A percentile compares a stretch with the other conserved stretches of the same genome.
These are phyloP conservation scores for Populus alba DNA, from an alignment of 345 rosid genomes.

Conservation along the genomic window DNA sequence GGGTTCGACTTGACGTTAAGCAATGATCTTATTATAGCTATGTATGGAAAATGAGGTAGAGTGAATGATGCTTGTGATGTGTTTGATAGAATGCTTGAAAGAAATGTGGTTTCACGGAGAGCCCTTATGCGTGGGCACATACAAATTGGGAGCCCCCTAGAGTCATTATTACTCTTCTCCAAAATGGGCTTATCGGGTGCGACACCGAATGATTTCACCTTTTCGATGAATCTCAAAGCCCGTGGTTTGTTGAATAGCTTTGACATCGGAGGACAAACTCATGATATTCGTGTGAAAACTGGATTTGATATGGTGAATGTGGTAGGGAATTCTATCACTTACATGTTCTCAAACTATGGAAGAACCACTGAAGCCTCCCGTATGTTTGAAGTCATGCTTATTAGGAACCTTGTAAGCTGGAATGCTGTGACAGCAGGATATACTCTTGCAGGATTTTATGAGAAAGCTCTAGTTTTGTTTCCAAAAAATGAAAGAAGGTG, in stretches of 20 bases:
- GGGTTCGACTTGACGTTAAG: slow-evolving; percentile 40
- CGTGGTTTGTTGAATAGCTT: slow-evolving; percentile 47
- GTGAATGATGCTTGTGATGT: slow-evolving; percentile 42
- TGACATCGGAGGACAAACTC: slow-evolving; percentile 61
- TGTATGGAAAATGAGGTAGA: slow-evolving; percentile 62
- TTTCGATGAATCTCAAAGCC: slow-evolving; percentile 70
- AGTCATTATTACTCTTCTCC: slow-evolving; percentile 42
- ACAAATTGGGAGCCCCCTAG: slow-evolving; percentile 38
- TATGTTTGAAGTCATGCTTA: slow-evolving; percentile 47
- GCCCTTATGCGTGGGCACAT: slow-evolving; percentile 75
- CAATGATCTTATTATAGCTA: slow-evolving; percentile 52
- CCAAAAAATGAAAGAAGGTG: slow-evolving; percentile 40
- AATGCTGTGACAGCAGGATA: slow-evolving; percentile 72
- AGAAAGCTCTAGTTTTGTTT: slow-evolving; percentile 61
- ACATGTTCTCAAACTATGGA: slow-evolving; percentile 81
- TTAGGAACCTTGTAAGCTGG: slow-evolving; percentile 62
- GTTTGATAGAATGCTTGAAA: slow-evolving; percentile 64
- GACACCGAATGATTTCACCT: slow-evolving; percentile 73
- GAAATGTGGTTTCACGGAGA: slow-evolving; percentile 84
- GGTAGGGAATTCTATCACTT: slow-evolving; percentile 72
- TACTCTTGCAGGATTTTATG: slow-evolving; percentile 43
- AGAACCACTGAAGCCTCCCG: slow-evolving; percentile 49
- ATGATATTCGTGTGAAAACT: slow-evolving; percentile 52
- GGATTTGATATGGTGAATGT: slow-evolving; percentile 50
- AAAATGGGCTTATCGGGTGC: slow-evolving; percentile 44